Conservation (phyloP, 2,329 filamentous ascomycete genomes). For the Diaporthe amygdali region DNA sequence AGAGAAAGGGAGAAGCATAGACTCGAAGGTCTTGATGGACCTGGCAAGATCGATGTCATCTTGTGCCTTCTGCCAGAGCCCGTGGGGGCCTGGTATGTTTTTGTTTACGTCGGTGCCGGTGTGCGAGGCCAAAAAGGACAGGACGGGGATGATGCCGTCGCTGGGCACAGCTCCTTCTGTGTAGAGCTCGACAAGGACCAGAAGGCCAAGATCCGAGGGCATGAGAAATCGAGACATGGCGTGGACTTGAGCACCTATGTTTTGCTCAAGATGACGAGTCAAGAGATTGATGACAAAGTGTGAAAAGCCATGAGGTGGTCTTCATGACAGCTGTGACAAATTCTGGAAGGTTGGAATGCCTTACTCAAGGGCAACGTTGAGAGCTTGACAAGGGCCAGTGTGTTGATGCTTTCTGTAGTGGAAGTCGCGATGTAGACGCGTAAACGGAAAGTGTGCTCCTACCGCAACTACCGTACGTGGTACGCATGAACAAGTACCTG, state of each 20-base stretch:
- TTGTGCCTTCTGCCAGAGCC: slow-evolving; percentile 55
- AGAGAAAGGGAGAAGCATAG: slow-evolving; percentile 56
- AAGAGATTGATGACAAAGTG: neutral
- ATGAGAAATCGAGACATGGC: slow-evolving; percentile 82
- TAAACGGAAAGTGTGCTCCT: neutral
- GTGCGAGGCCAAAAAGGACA: slow-evolving; percentile 47
- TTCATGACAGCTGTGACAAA: neutral
- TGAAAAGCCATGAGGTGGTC: neutral
- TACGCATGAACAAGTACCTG: neutral
- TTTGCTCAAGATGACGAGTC: neutral
- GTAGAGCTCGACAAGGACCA: slow-evolving; percentile 84
- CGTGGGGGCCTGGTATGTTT: slow-evolving; percentile 27
- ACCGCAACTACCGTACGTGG: too few relatives aligned
- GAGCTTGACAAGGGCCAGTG: neutral
- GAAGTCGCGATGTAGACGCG: slow-evolving; percentile 14
- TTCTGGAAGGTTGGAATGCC: neutral
- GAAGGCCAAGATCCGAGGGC: slow-evolving; percentile 84
- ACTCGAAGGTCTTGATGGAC: slow-evolving; percentile 64
- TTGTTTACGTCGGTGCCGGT: slow-evolving; percentile 46
- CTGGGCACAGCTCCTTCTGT: slow-evolving; percentile 62
- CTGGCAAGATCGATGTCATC: slow-evolving; percentile 57
- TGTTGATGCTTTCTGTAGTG: neutral
- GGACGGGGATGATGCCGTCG: slow-evolving; percentile 43
- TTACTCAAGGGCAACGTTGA: neutral
- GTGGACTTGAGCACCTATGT: neutral